Conservation (phyloP, 306 rosid genomes). For the Castanopsis chinensis region DNA sequence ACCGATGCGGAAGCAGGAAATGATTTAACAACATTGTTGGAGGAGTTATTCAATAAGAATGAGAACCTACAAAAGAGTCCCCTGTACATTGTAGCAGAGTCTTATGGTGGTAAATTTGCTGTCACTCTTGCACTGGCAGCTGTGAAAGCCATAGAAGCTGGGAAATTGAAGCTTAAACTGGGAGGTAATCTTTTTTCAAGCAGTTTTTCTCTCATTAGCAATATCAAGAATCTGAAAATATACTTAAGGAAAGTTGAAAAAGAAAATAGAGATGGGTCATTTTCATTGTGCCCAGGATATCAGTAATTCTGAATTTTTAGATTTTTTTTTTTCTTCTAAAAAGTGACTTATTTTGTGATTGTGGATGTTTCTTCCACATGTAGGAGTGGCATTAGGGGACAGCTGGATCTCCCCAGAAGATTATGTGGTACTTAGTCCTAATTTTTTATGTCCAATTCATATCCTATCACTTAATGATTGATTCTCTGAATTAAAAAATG, state of each 20-base stretch:
- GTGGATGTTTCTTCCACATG: constrained; percentile 6
- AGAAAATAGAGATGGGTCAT: background rate
- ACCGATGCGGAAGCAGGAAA: constrained; percentile 74
- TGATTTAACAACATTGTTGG: constrained; percentile 67
- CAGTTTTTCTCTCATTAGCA: background rate
- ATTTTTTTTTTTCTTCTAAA: no score
- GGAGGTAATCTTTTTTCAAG: constrained; percentile 47
- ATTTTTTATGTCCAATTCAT: background rate
- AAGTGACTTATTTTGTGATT: background rate
- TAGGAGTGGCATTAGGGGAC: constrained; percentile 93
- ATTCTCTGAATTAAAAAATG: background rate
- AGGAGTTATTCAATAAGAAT: constrained; percentile 44
- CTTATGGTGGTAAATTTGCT: constrained; percentile 91
- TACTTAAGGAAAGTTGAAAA: background rate
- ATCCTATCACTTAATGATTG: background rate
- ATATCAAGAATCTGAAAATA: background rate
- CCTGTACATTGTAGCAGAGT: constrained; percentile 75
- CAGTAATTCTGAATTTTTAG: background rate
- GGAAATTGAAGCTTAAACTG: constrained; percentile 53
- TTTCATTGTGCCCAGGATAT: background rate
- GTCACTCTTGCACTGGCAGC: constrained; percentile 73
- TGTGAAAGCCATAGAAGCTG: constrained; percentile 50
- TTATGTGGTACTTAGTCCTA: constrained; percentile 51
- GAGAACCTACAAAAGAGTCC: constrained; percentile 74
- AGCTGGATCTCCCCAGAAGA: constrained; percentile 98